Evolutionary conservation across 2,329 filamentous ascomycete species (phyloP).

Genomic region (Fusarium algeriense): DNA sequence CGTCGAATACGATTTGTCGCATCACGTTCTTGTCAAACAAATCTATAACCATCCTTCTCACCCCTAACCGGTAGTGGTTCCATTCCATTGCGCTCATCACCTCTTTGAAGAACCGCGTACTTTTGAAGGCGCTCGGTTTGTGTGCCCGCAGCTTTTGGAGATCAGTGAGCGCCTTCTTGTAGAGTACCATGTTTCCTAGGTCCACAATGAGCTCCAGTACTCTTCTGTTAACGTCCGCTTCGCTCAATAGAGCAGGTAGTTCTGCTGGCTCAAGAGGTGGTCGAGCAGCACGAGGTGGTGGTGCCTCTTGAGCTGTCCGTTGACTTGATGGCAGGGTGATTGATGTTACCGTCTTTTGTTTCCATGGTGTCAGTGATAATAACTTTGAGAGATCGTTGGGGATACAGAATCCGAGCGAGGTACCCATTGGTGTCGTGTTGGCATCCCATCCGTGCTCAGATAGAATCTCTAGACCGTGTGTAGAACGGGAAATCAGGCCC

Average conservation of each 20-base stretch:
- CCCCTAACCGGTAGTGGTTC: slow-evolving; percentile 88
- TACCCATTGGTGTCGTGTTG: slow-evolving; percentile 84
- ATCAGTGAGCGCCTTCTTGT: slow-evolving; percentile 86
- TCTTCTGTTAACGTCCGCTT: slow-evolving; percentile 76
- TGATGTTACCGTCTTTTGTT: slow-evolving; percentile 61
- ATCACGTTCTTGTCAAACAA: slow-evolving; percentile 93
- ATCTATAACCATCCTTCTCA: slow-evolving; percentile 91
- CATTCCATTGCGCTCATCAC: slow-evolving; percentile 87
- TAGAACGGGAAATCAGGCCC: slow-evolving; percentile 89
- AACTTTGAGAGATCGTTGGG: slow-evolving; percentile 82
- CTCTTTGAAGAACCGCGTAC: slow-evolving; percentile 83
- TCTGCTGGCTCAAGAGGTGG: slow-evolving; percentile 60
- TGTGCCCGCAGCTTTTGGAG: slow-evolving; percentile 82
- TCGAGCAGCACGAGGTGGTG: slow-evolving; percentile 57
- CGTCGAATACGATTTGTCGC: slow-evolving; percentile 82
- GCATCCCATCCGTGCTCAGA: slow-evolving; percentile 94
- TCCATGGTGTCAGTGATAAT: slow-evolving; percentile 76
- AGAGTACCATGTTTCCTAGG: slow-evolving; percentile 91
- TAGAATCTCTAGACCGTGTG: slow-evolving; percentile 92
- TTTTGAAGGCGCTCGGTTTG: slow-evolving; percentile 80
- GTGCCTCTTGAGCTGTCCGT: slow-evolving; percentile 62
- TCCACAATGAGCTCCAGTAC: slow-evolving; percentile 89
- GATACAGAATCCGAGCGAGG: slow-evolving; percentile 88
- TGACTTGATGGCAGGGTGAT: slow-evolving; percentile 65
- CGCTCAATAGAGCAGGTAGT: slow-evolving; percentile 62